A percentile compares a stretch with the other conserved stretches of the same genome.
phyloP scores from a whole-genome alignment of 306 rosid genomes.

The Echinosophora koreensis region DNA sequence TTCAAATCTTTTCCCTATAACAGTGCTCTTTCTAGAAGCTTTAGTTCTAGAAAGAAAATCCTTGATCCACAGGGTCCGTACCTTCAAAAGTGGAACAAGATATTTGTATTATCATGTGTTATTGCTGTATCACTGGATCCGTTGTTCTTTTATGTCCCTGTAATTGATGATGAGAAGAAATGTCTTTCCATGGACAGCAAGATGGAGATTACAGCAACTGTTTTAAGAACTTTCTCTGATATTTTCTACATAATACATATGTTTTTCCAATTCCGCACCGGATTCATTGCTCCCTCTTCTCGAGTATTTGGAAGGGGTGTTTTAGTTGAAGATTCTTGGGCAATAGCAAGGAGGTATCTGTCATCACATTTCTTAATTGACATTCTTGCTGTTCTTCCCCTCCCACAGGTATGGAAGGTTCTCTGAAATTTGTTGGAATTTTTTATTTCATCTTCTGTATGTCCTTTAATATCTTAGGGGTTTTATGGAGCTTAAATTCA shows the following conservation, averaged over 20 bases:
- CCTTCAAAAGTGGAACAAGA: conserved; percentile 97
- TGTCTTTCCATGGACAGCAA: conserved; percentile 71
- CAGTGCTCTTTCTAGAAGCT: conserved; percentile 53
- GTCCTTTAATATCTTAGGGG: conserved; percentile 14
- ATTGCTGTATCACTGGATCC: conserved; percentile 92
- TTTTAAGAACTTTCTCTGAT: conserved; percentile 79
- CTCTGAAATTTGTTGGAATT: background rate
- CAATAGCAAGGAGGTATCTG: conserved; percentile 78
- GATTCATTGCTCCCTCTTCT: conserved; percentile 90
- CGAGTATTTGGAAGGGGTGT: conserved; percentile 98
- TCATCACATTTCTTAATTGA: conserved; percentile 78
- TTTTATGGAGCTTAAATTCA: conserved; percentile 23
- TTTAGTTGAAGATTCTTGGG: conserved; percentile 89
- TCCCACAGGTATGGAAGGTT: conserved; percentile 68
- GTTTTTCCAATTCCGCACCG: conserved; percentile 81
- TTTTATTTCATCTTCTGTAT: conserved; percentile 17
- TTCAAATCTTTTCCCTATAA: conserved; percentile 70
- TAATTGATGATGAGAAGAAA: conserved; percentile 67
- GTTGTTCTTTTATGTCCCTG: conserved; percentile 88
- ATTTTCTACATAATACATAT: conserved; percentile 79
- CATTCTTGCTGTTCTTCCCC: conserved; percentile 83
- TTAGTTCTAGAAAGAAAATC: conserved; percentile 66
- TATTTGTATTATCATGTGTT: conserved; percentile 86
- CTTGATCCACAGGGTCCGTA: conserved; percentile 97
- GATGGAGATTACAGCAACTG: conserved; percentile 76